Evolutionary conservation across 805 yeast species (phyloP).

Genomic region (Suhomyces sp.): DNA sequence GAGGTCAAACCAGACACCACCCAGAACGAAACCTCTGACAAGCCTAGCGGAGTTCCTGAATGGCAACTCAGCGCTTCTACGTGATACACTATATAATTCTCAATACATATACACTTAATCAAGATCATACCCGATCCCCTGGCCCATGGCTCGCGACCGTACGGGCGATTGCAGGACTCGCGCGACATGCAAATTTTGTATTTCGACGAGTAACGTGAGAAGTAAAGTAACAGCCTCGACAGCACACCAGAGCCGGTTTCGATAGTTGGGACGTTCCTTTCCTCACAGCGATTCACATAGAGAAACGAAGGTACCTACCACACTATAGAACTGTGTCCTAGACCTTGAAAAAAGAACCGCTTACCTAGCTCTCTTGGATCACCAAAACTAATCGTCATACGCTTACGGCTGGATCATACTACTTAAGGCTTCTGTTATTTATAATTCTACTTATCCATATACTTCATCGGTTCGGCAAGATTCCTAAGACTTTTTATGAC

Average conservation of each 20-base stretch:
- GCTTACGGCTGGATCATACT: not conserved
- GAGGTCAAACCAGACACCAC: not conserved
- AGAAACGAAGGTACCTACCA: not conserved
- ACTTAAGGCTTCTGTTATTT: not conserved
- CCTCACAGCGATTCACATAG: not conserved
- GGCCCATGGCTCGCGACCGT: not conserved
- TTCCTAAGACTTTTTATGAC: not conserved
- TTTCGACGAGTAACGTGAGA: not conserved
- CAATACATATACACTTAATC: not conserved
- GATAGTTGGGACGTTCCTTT: not conserved
- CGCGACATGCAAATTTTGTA: not conserved
- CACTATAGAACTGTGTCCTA: not conserved
- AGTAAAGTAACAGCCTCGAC: not conserved
- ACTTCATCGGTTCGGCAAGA: not conserved
- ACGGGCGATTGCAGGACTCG: not conserved
- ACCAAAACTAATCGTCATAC: not conserved
- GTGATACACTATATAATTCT: not conserved
- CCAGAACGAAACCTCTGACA: not conserved
- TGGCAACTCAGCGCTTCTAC: slow-evolving; percentile 33
- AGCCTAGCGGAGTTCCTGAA: slow-evolving; percentile 31
- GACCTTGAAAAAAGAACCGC: not conserved
- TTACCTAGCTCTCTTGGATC: not conserved
- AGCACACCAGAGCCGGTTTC: not conserved
- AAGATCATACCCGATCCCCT: not conserved
- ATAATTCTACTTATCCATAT: not conserved